Percentiles rank a stretch among this genome's conserved stretches.
Conservation (phyloP, 2,329 filamentous ascomycete genomes). For the Monilinia aucupariae region DNA sequence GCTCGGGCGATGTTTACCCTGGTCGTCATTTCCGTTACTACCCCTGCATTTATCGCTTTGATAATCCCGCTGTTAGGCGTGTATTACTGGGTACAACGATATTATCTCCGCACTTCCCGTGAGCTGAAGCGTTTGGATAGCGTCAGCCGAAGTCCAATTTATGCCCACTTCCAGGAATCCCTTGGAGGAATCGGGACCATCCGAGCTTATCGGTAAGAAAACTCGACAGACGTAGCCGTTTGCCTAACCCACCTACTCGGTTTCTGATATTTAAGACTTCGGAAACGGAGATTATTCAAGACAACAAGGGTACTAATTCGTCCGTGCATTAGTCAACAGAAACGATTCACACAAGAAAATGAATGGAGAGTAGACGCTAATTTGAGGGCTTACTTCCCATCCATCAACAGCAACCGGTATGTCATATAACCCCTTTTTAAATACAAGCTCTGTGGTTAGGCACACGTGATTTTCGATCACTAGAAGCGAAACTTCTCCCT, state of each 20-base stretch:
- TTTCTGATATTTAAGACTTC: neutral
- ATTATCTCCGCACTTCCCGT: slow-evolving; percentile 92
- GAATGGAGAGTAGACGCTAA: slow-evolving; percentile 97
- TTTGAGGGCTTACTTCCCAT: slow-evolving; percentile 88
- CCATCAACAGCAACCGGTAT: slow-evolving; percentile 65
- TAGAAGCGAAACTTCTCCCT: neutral
- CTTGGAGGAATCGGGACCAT: slow-evolving; percentile 92
- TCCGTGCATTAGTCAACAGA: slow-evolving; percentile 52
- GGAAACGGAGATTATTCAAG: slow-evolving; percentile 6
- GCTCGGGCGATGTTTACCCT: slow-evolving; percentile 77
- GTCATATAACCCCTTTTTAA: neutral
- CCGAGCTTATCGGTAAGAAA: slow-evolving; percentile 67
- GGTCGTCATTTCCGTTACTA: slow-evolving; percentile 73
- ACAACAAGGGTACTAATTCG: slow-evolving; percentile 2
- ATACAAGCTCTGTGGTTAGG: neutral
- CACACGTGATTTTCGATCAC: neutral
- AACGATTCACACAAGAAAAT: slow-evolving; percentile 84
- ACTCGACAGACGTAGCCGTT: neutral
- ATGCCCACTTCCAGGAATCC: slow-evolving; percentile 96
- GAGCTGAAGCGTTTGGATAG: slow-evolving; percentile 96
- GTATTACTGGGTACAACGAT: slow-evolving; percentile 91
- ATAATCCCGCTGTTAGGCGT: slow-evolving; percentile 75
- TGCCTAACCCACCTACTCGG: neutral
- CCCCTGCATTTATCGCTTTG: slow-evolving; percentile 72
- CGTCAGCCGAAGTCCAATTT: slow-evolving; percentile 91